Conservation (phyloP, 2,329 filamentous ascomycete genomes). For the Grosmannia huntii region DNA sequence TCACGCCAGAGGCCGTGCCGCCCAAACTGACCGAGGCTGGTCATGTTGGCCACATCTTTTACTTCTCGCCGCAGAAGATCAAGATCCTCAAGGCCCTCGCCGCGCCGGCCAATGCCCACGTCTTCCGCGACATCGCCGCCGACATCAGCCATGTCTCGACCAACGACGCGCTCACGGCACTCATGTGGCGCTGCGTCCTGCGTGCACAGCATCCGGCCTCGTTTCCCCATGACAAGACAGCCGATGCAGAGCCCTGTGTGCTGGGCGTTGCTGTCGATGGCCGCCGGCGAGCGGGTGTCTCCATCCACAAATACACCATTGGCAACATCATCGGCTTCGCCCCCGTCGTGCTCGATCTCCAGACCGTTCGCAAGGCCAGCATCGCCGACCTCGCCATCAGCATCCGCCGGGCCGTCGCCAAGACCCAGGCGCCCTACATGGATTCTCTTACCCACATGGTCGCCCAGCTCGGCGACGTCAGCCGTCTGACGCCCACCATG, state of each 20-base stretch:
- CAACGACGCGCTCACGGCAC: background rate
- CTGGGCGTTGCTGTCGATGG: background rate
- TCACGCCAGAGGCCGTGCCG: background rate
- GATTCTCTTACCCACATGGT: background rate
- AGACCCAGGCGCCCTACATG: background rate
- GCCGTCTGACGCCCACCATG: background rate
- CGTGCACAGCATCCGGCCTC: background rate
- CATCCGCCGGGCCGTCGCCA: background rate
- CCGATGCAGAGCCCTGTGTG: background rate
- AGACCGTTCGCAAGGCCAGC: background rate
- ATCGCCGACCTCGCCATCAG: background rate
- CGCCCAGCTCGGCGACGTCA: background rate
- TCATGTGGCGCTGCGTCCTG: conserved; percentile 1
- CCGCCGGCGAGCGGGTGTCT: background rate
- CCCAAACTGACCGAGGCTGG: background rate
- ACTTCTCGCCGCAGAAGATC: conserved; percentile 1
- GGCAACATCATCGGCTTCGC: conserved; percentile 3
- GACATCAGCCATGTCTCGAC: background rate
- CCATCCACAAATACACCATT: background rate
- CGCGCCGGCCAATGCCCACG: background rate
- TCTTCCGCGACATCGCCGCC: background rate
- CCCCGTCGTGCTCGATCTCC: background rate
- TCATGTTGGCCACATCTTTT: conserved; percentile 1
- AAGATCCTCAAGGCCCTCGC: background rate
- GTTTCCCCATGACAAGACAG: background rate